phyloP scores from a whole-genome alignment of 768 basidiomycete genomes.

The Tulasnella sp. region DNA sequence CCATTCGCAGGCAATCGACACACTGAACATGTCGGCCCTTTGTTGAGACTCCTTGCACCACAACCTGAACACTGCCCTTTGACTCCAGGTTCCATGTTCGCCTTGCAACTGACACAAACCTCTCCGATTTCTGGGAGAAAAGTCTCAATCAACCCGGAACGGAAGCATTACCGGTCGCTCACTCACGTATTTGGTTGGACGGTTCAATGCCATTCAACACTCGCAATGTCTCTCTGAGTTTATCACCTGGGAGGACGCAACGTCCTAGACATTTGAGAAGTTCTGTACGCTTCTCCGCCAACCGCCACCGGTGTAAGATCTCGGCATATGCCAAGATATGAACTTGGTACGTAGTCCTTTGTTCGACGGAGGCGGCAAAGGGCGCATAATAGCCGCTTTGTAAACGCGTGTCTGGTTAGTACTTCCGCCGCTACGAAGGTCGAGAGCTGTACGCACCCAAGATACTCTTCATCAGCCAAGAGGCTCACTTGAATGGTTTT shows the following conservation, averaged over 20 bases:
- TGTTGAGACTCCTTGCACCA: slow-evolving; percentile 34
- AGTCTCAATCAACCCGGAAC: slow-evolving; percentile 32
- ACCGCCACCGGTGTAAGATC: slow-evolving; percentile 57
- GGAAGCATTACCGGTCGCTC: background rate
- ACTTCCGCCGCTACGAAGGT: slow-evolving; percentile 18
- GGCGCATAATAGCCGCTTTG: slow-evolving; percentile 7
- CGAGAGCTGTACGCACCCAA: slow-evolving; percentile 10
- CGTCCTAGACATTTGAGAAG: slow-evolving; percentile 51
- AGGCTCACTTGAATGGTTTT: slow-evolving; percentile 10
- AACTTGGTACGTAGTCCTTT: slow-evolving; percentile 22
- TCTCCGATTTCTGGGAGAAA: slow-evolving; percentile 21
- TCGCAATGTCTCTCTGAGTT: slow-evolving; percentile 20
- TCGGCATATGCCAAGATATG: slow-evolving; percentile 68
- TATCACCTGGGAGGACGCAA: slow-evolving; percentile 21
- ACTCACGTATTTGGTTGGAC: slow-evolving; percentile 4
- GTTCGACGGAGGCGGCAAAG: background rate
- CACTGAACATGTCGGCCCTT: slow-evolving; percentile 48
- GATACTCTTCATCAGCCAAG: slow-evolving; percentile 19
- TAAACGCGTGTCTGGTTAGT: slow-evolving; percentile 25
- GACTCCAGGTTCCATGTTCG: slow-evolving; percentile 27
- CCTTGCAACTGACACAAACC: slow-evolving; percentile 36
- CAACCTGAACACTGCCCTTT: slow-evolving; percentile 29
- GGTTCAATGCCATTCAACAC: background rate
- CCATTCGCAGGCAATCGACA: slow-evolving; percentile 71
- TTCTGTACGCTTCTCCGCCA: slow-evolving; percentile 58